Evolutionary conservation across 2,329 filamentous ascomycete species (phyloP), one percentile per base, ranked within the genome.

Genomic region (Clonostachys chloroleuca): DNA sequence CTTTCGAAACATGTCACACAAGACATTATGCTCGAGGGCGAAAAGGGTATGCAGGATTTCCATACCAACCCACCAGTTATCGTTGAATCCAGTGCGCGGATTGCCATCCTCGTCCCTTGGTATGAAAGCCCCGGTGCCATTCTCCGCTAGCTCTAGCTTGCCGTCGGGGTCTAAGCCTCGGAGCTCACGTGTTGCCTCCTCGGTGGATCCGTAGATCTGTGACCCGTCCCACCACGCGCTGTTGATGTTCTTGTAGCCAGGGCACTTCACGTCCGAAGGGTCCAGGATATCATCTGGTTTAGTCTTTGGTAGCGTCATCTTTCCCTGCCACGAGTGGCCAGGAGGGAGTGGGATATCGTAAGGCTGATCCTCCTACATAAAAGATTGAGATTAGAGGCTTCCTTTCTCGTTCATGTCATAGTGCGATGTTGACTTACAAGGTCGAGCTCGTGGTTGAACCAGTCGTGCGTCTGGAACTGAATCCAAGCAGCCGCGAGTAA

Each of bases 401-500:
- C 18, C 6, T 6, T 7, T 7, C 20, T 24, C 20, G 20, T 24
- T 5, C 20, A 18, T 24, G 20, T 24, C 20, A 24, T 24, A 24
- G 5, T 24, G 20, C 20, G 20, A 24, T 24, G 20, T 24, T 16
- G 49, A 42, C 57, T 63, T 41, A 58, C 35, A 37, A 14, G 35
- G 16, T 37, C 54, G 6, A 50, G 47, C 20, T 60, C 54, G 50
- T 65, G 60, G 37, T 60, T 56, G 45, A 66, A 63, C 68, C 68
- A 72, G 49, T 71, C 69, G 47, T 74, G 70, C 1, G 65, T 65
- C 47, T 73, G 69, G 45, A 74, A 74, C 51, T 75, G 72, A n/a
- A 74, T 73, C 70, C 71, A 75, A 2, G 71, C 71, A 13, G 71
- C 71, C 4, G 71, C 71, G 7, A 75, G 56, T 36, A 75, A 51